Conservation (phyloP, 345 rosid genomes). For the Pistacia vera region DNA sequence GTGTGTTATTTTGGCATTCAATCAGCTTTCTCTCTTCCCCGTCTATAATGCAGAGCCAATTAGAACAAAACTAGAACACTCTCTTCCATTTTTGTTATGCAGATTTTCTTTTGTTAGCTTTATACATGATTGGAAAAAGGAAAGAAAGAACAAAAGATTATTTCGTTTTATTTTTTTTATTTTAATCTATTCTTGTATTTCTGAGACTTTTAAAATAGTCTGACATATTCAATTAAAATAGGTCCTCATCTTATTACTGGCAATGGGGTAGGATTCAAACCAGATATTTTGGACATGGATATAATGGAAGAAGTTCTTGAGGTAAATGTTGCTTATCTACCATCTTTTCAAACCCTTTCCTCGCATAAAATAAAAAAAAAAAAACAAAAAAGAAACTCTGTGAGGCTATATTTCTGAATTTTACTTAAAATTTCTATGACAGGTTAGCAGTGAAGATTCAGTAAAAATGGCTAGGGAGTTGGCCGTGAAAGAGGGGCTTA, state of each 20-base stretch:
- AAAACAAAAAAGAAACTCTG: too few species aligned
- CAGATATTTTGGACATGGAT: conserved; percentile 93
- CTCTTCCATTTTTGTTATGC: neutral
- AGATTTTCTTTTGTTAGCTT: neutral
- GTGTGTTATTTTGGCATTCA: neutral
- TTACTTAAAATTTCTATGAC: conserved; percentile 15
- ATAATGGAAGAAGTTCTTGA: conserved; percentile 89
- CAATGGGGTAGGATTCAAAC: conserved; percentile 97
- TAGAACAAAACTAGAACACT: neutral
- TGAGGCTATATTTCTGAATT: conserved; percentile 4
- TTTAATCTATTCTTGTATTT: too few species aligned
- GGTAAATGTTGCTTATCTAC: conserved; percentile 35
- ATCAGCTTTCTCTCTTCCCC: neutral
- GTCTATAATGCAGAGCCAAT: neutral
- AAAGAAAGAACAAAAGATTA: too few species aligned
- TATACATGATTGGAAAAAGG: too few species aligned
- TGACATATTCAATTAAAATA: conserved; percentile 31
- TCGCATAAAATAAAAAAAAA: too few species aligned
- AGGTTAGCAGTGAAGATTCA: conserved; percentile 92
- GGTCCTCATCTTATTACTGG: conserved; percentile 98
- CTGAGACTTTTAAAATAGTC: neutral
- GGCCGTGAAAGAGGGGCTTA: conserved; percentile 93
- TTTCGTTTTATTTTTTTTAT: neutral
- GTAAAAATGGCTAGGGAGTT: conserved; percentile 93
- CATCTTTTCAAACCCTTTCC: too few species aligned